Conservation (phyloP, 176 grass and related monocot genomes). For the Themeda triandra region DNA sequence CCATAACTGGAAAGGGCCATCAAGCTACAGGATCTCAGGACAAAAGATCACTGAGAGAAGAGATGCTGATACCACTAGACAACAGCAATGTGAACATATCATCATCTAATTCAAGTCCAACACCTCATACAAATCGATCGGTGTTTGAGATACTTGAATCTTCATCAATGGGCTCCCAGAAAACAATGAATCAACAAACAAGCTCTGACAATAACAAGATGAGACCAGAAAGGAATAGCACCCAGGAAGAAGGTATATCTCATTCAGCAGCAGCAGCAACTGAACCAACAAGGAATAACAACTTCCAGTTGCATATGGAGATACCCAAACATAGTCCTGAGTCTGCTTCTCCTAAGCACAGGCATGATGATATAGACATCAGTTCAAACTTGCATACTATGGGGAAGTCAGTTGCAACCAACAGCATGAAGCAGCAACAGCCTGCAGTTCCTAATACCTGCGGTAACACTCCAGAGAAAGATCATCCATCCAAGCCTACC, state of each 20-base stretch:
- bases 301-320: slow-evolving; percentile 16
- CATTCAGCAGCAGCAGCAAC: not conserved
- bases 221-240: slow-evolving; percentile 1
- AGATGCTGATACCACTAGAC: not conserved
- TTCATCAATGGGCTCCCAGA: slow-evolving; percentile 15
- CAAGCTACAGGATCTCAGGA: slow-evolving; percentile 11
- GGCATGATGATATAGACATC: slow-evolving; percentile 28
- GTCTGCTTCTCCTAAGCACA: slow-evolving; percentile 8
- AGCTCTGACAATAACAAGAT: slow-evolving; percentile 12
- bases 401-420: slow-evolving; percentile 20
- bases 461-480: slow-evolving; percentile 8
- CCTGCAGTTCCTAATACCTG: not conserved
- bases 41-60: slow-evolving; percentile 22
- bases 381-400: slow-evolving; percentile 6
- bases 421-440: slow-evolving; percentile 23
- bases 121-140: not conserved
- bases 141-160: not conserved
- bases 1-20: not conserved
- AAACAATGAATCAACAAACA: slow-evolving; percentile 13
- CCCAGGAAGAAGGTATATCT: slow-evolving; percentile 20
- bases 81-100: slow-evolving; percentile 2
- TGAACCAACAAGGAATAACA: slow-evolving; percentile 15
- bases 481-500: not conserved
- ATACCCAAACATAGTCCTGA: slow-evolving; percentile 7
- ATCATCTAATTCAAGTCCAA: slow-evolving; percentile 7